Conservation (phyloP, 305 asterid species). For the Solanum hybrid region DNA sequence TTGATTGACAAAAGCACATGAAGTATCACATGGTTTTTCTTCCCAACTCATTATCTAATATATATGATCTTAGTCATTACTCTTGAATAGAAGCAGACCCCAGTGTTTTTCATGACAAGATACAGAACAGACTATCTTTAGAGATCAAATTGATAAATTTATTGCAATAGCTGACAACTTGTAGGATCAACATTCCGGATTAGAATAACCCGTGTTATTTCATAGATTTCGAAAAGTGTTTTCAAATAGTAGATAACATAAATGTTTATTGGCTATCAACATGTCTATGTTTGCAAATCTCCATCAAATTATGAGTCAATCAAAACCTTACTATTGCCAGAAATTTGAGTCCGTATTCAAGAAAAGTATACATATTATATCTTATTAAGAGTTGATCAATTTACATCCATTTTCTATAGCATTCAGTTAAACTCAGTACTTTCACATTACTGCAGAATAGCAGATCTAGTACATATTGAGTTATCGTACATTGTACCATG, state of each 20-base stretch:
- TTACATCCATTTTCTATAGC: background rate
- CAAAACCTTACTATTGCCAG: background rate
- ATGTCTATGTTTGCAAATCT: background rate
- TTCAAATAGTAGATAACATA: no score
- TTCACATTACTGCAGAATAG: background rate
- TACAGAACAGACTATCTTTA: background rate
- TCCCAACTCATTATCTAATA: background rate
- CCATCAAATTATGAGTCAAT: background rate
- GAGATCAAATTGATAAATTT: background rate
- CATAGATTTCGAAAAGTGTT: no score
- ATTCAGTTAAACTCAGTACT: background rate
- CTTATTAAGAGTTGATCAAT: background rate
- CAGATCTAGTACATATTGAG: background rate
- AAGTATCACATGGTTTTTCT: background rate
- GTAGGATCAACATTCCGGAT: no score
- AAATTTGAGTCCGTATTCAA: background rate
- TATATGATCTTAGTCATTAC: background rate
- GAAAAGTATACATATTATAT: background rate
- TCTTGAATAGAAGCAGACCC: background rate
- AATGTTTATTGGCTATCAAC: no score
- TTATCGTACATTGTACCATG: background rate
- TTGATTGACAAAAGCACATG: background rate
- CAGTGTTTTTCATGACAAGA: background rate
- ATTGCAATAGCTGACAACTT: no score
- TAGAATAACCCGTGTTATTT: no score